phyloP scores from a whole-genome alignment of 1,139 yeast genomes.

The Blastobotrys raffinosifermentans region DNA sequence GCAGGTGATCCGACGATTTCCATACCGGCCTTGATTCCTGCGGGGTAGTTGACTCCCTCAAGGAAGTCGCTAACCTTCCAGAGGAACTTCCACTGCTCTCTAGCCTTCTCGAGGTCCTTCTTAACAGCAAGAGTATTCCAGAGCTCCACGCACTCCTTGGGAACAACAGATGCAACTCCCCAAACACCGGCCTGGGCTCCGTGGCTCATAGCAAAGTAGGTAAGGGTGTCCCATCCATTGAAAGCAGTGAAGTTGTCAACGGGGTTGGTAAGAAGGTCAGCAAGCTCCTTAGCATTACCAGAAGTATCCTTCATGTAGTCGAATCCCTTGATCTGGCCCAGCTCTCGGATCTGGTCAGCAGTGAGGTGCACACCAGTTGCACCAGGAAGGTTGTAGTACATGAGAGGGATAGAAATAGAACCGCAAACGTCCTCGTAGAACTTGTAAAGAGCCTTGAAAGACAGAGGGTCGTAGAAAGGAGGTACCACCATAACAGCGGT shows the following conservation, averaged over 20 bases:
- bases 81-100: conserved; percentile 10
- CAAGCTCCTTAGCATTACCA: conserved; percentile 11
- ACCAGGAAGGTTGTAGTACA: conserved; percentile 11
- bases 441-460: conserved; percentile 11
- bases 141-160: conserved; percentile 10
- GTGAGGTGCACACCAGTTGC: conserved; percentile 10
- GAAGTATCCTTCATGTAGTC: conserved; percentile 10
- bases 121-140: conserved; percentile 7
- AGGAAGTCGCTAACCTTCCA: conserved; percentile 8
- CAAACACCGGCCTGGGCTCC: conserved; percentile 7
- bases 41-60: conserved; percentile 9
- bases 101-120: conserved; percentile 5
- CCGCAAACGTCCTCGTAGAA: conserved; percentile 9
- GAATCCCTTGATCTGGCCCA: conserved; percentile 8
- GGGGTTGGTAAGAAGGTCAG: conserved; percentile 9
- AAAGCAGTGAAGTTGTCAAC: conserved; percentile 3
- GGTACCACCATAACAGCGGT: conserved; percentile 8
- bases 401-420: conserved; percentile 8
- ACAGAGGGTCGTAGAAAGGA: conserved; percentile 10
- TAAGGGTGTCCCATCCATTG: conserved; percentile 9
- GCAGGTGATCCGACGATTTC: conserved; percentile 5
- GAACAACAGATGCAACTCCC: conserved; percentile 9
- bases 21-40: conserved; percentile 10
- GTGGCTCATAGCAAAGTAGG: conserved; percentile 9
- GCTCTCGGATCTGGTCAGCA: conserved; percentile 8